Percentiles rank a stretch among this genome's conserved stretches.
Evolutionary conservation across 495 filamentous ascomycete species (phyloP).

Genomic region (Talaromyces nanjingensis): DNA sequence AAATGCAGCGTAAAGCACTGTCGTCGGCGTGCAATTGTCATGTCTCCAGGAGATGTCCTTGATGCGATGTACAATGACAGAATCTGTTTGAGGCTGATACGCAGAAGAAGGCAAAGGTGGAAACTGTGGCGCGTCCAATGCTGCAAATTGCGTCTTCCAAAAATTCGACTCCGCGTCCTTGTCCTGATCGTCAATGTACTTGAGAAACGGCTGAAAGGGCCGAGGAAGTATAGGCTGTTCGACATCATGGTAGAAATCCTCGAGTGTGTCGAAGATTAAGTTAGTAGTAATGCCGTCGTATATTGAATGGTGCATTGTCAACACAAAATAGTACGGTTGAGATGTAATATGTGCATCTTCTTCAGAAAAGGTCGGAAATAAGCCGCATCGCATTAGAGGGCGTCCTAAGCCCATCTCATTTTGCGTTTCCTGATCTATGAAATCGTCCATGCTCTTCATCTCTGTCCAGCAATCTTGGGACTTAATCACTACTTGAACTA

Average conservation of each 20-base stretch:
- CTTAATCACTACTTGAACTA: neutral
- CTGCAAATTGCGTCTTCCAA: slow-evolving; percentile 28
- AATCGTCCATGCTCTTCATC: neutral
- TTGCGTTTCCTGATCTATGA: neutral
- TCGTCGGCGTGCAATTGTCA: slow-evolving; percentile 20
- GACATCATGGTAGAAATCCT: neutral
- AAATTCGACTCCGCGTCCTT: slow-evolving; percentile 10
- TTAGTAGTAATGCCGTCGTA: slow-evolving; percentile 16
- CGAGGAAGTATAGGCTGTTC: neutral
- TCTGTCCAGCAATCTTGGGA: neutral
- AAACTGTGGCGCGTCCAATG: slow-evolving; percentile 28
- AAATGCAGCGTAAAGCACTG: slow-evolving; percentile 27
- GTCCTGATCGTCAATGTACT: slow-evolving; percentile 14
- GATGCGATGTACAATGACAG: neutral
- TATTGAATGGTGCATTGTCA: slow-evolving; percentile 15
- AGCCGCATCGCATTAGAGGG: neutral
- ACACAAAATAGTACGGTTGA: slow-evolving; percentile 5
- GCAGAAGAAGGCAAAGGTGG: slow-evolving; percentile 36
- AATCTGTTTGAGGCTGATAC: slow-evolving; percentile 26
- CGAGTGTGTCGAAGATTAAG: slow-evolving; percentile 12
- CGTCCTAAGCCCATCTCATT: neutral
- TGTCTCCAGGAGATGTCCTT: neutral
- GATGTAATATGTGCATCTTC: neutral
- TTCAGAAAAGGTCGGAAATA: neutral
- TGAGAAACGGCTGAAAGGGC: slow-evolving; percentile 16